These are phyloP conservation scores for Eremochloa ophiuroides DNA, from an alignment of 176 grass and related monocot species.

Conservation along the genomic window DNA sequence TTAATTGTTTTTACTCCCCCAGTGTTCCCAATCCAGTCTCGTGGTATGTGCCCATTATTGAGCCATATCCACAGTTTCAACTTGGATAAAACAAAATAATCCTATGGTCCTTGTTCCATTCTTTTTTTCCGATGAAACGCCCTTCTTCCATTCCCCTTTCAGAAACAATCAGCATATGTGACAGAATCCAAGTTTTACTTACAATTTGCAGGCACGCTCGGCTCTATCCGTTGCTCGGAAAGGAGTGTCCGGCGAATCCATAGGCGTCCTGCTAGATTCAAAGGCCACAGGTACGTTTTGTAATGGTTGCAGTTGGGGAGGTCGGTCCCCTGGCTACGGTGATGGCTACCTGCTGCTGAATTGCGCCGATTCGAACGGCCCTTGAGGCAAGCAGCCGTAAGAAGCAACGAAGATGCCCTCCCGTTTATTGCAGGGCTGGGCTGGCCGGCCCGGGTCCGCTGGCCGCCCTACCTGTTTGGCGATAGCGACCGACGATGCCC, in stretches of 20 bases:
- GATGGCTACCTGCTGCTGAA: constrained; percentile 13
- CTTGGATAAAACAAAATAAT: constrained; percentile 23
- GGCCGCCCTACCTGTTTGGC: neutral
- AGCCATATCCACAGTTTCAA: constrained; percentile 11
- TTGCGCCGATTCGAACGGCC: constrained; percentile 9
- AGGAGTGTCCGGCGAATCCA: neutral
- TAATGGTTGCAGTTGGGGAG: constrained; percentile 15
- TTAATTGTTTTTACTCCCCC: neutral
- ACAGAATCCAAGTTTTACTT: constrained; percentile 15
- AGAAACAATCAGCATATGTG: neutral
- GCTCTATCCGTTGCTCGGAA: neutral
- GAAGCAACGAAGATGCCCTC: constrained; percentile 13
- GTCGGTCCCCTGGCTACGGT: constrained; percentile 9
- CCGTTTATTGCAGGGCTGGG: neutral
- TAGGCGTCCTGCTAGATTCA: neutral
- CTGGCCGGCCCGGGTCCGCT: neutral
- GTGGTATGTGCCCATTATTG: constrained; percentile 46
- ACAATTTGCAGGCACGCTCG: neutral
- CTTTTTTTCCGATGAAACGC: neutral
- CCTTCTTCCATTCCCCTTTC: neutral
- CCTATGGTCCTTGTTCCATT: constrained; percentile 19
- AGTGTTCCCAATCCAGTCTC: neutral
- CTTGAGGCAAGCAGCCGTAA: constrained; percentile 11
- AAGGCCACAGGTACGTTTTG: constrained; percentile 5
- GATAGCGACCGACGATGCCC: constrained; percentile 16